A percentile compares a stretch with the other conserved stretches of the same genome.
Evolutionary conservation across 148 eudicot genomes (phyloP).

Genomic region (Fagopyrum homotropicum): DNA sequence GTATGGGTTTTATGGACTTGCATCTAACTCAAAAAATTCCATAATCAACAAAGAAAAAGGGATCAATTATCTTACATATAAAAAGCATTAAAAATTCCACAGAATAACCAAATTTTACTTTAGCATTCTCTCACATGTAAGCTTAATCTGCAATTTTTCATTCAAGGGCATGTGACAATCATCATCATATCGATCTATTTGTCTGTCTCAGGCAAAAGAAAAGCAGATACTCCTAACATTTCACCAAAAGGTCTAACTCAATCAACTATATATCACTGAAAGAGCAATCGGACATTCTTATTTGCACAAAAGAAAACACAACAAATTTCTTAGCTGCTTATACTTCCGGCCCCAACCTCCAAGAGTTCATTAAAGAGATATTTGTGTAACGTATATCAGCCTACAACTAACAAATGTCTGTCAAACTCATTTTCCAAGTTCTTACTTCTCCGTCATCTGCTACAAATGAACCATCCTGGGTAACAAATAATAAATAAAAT

Average conservation of each 20-base stretch:
- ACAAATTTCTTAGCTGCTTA: not conserved
- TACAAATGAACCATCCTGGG: not conserved
- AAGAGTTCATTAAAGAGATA: not conserved
- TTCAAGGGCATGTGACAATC: not conserved
- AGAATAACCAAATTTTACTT: not conserved
- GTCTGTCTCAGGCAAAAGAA: not conserved
- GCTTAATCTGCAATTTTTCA: no score
- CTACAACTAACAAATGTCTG: not conserved
- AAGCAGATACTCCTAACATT: not conserved
- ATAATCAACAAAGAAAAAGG: not conserved
- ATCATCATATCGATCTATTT: no score
- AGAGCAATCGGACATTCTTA: not conserved
- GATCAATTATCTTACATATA: no score
- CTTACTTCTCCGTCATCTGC: not conserved
- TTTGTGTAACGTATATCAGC: not conserved
- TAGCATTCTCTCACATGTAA: not conserved
- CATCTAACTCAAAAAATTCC: not conserved
- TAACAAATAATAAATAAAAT: not conserved
- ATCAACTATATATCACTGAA: not conserved
- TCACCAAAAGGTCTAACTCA: not conserved
- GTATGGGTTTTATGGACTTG: not conserved
- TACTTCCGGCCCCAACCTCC: not conserved
- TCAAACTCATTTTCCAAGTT: not conserved
- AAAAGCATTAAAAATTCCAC: not conserved
- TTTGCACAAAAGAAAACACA: not conserved